Evolutionary conservation across 2,329 filamentous ascomycete genomes (phyloP), one percentile per base, ranked within the genome.

Genomic region (Stagonosporopsis cucurbitacearum): DNA sequence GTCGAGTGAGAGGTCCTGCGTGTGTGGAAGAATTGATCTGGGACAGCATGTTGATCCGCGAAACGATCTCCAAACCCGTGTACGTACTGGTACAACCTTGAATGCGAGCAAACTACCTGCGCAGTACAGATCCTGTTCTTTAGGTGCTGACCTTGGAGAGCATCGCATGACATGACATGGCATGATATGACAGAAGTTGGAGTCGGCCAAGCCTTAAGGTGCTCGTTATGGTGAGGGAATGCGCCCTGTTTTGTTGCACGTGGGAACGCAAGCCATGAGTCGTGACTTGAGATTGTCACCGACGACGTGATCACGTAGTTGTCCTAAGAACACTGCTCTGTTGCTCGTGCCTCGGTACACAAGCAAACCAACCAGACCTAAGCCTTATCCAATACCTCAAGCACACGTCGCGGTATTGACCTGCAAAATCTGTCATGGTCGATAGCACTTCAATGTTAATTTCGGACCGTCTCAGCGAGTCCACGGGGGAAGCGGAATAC

Each of bases 401-500:
- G 30, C 30, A 15, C 30, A 2, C 13, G n/a, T 15, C 13, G 13
- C 12, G 13, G 30, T 32, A 32, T 32, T 15, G 30, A 15, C 13
- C 30, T 15, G 30, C 30, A 20, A 17, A 20, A 13, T 30, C 30
- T 28, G 17, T 39, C 2, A 25, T 42, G 35, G 25, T n/a, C 35
- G n/a, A 47, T n/a, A 5, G 17, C 37, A 36, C 15, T 22, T 30
- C 20, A 32, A 45, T 26, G 20, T 20, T 20, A 26, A 13, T 22
- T 33, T 20, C 45, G 19, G 36, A 36, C 44, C 19, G 33, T n/a
- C 40, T 36, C 42, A 50, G 40, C 35, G 46, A 36, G 28, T 28
- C n/a, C 40, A 39, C 35, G 40, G 40, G 17, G 35, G 19, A 41
- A 55, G 46, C 52, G 30, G 42, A 56, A 15, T n/a, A n/a, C 23